Base-by-base conservation (phyloP, 192 early-diverging fungal species). In the Gaertneriomyces sp. region DNA sequence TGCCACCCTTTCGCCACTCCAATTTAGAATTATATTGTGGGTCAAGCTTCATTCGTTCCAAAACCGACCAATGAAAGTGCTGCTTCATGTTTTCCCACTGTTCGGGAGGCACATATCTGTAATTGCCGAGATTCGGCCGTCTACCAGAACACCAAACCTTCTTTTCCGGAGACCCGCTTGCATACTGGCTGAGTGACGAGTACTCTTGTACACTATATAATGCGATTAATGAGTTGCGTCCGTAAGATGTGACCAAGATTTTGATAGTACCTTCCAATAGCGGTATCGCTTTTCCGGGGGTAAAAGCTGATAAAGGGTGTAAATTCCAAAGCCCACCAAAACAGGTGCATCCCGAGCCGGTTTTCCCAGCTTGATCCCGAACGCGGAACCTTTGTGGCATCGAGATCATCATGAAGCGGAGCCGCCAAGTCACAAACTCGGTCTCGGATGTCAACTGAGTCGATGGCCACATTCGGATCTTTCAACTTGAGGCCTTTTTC, bases 321-420 rank as follows among this genome's bases (percentile, higher is more conserved):
- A 49, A 49, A 49, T 17, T 49, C 47, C 11, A 49, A 17, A 17
- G 17, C 11, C 47, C 47, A 49, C 12, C 17, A 49, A 49, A 49
- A n/a, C 17, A n/a, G 47, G 17, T 49, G 47, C 47, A 12, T n/a
- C 17, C 11, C 17, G 12, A 12, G 17, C 3, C 17, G 11, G 47
- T 49, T 49, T 33, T 33, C 25, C 25, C 25, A 33, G 47, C 11
- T 49, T 17, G 17, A n/a, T 49, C 47, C 47, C 0, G 47, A n/a
- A n/a, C 47, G 11, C 11, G 12, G 12, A 49, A n/a, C 47, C 47
- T 49, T 49, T 12, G 47, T 12, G 1, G 17, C 11, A 55, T 11
- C 54, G 20, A 55, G 54, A 25, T 14, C 11, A 25, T 55, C 54
- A 33, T 55, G 54, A 11, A 55, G 54, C 14, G 54, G 54, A 12